Base-by-base conservation (phyloP, 2,329 filamentous ascomycete genomes). In the Xylogone sp. region DNA sequence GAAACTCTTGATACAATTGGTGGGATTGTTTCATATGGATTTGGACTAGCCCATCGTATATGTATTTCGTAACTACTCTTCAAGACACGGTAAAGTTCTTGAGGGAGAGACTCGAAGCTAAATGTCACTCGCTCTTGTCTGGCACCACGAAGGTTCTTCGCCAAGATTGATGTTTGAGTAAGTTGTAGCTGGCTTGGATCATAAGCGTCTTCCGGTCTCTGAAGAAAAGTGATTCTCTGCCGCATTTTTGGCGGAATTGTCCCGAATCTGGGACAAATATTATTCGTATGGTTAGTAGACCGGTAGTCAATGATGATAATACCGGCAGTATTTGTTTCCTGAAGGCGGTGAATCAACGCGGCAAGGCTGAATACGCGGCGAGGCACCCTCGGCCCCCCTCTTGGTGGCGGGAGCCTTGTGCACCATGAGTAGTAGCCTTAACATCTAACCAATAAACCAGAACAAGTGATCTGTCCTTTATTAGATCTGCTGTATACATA, bases 61-160 rank as follows among this genome's bases (percentile, higher is more conserved):
- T 93, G 87, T 42, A 97, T 71, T 67, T 90, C 84, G 61, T 86
- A 81, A 56, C 81, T 82, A 61, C 81, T 75, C 49, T 78, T 75
- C 21, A 96, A 73, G 13, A 87, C 69, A 21, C 76, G 69, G 53
- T 76, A 78, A 16, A 94, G 68, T 68, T 89, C 84, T 16, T 71
- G 63, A 3, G 90, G 87, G 42, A 97, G 77, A 72, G 96, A 90
- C 46, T 84, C 76, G 19, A 91, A 71, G 34, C 79, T 77, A 55
- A 94, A 70, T 1, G 90, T 96, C 59, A 93, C 70, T 53, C 87
- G 82, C 65, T 94, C 88, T 69, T 97, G 89, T 58, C 89, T 85
- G 13, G 83, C 83, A 19, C 87, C 87, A 47, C 81, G 69, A 42
- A 94, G 75, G 2, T 77, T 78, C 1, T 74, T 74, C 49, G 95